These are phyloP conservation scores for Oehlia diaphana DNA, from an alignment of 192 early-diverging fungal genomes.

Conservation along the genomic window DNA sequence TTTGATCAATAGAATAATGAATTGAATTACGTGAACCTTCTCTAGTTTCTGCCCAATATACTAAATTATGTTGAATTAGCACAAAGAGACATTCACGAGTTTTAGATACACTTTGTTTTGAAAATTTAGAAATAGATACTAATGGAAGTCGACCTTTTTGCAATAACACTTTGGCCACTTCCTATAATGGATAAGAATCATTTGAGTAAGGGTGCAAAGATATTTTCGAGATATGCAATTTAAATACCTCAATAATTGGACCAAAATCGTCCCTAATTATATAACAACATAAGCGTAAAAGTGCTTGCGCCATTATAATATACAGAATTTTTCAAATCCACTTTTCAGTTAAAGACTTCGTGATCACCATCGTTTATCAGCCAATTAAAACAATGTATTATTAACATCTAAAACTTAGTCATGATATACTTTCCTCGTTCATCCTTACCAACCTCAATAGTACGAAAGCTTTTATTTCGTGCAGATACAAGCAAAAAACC, in stretches of 20 bases:
- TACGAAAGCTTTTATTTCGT: neutral
- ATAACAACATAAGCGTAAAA: conserved; percentile 36
- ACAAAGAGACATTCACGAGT: conserved; percentile 77
- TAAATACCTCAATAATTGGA: conserved; percentile 65
- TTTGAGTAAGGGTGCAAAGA: neutral
- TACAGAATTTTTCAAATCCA: no score
- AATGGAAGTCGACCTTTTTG: conserved; percentile 71
- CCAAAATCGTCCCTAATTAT: conserved; percentile 80
- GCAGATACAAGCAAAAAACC: neutral
- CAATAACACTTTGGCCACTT: conserved; percentile 60
- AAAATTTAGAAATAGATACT: conserved; percentile 46
- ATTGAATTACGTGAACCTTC: conserved; percentile 62
- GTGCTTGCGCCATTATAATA: neutral
- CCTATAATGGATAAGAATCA: conserved; percentile 38
- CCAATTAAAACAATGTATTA: no score
- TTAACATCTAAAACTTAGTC: neutral
- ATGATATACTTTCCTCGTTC: conserved; percentile 6
- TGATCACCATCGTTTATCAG: no score
- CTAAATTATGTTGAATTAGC: conserved; percentile 85
- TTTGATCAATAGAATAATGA: conserved; percentile 65
- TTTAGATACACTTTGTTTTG: conserved; percentile 47
- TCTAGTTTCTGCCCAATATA: conserved; percentile 63
- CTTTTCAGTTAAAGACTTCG: no score
- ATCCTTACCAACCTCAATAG: neutral
- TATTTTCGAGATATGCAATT: neutral